Percentiles rank a stretch among this genome's conserved stretches.
Evolutionary conservation across 768 basidiomycete species (phyloP).

Genomic region (Strobilomyces echinocephalus): DNA sequence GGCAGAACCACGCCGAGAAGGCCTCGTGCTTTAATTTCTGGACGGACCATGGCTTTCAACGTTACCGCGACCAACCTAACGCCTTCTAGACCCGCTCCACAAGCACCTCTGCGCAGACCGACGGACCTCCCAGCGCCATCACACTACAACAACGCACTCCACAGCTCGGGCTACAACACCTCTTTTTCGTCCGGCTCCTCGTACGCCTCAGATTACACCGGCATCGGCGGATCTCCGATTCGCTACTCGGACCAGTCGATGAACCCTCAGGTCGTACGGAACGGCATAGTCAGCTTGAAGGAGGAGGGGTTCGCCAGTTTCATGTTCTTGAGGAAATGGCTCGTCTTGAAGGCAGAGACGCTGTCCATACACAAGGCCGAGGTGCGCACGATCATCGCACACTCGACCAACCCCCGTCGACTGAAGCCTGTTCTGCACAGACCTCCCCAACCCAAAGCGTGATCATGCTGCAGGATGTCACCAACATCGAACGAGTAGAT

Average conservation of each 20-base stretch:
- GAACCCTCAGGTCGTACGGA: slow-evolving; percentile 50
- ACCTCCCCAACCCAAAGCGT: slow-evolving; percentile 52
- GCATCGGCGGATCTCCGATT: slow-evolving; percentile 78
- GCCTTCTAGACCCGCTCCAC: slow-evolving; percentile 74
- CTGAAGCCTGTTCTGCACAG: slow-evolving; percentile 29
- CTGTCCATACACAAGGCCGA: slow-evolving; percentile 88
- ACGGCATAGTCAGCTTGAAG: slow-evolving; percentile 81
- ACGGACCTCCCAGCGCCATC: slow-evolving; percentile 32
- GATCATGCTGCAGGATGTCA: slow-evolving; percentile 71
- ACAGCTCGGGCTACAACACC: slow-evolving; percentile 54
- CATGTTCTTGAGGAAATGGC: slow-evolving; percentile 88
- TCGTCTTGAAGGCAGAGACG: slow-evolving; percentile 76
- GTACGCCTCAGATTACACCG: slow-evolving; percentile 65
- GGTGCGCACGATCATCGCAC: slow-evolving; percentile 38
- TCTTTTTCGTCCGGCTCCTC: slow-evolving; percentile 58
- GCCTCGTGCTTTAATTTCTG: slow-evolving; percentile 17
- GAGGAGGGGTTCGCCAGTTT: slow-evolving; percentile 92
- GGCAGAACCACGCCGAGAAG: neutral
- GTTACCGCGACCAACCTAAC: slow-evolving; percentile 58
- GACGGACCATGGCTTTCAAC: slow-evolving; percentile 43
- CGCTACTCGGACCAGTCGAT: slow-evolving; percentile 37
- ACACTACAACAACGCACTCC: slow-evolving; percentile 38
- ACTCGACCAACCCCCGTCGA: neutral
- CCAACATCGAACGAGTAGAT: slow-evolving; percentile 87
- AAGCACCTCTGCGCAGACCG: slow-evolving; percentile 52